Percentiles rank a stretch among this genome's conserved stretches.
phyloP scores from a whole-genome alignment of 768 basidiomycete genomes.

The Lentinula lateritia region DNA sequence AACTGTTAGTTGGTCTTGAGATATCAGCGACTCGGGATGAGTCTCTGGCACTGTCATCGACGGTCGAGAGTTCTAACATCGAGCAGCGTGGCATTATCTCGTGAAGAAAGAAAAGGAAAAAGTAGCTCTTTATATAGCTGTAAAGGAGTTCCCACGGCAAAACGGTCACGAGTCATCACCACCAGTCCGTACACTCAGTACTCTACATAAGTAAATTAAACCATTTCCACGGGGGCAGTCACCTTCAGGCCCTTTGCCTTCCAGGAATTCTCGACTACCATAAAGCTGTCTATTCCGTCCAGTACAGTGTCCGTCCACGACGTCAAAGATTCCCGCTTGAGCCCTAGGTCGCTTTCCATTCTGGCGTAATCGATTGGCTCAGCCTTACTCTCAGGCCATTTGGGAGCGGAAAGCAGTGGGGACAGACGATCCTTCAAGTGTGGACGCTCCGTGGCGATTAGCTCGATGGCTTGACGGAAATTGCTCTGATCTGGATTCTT shows the following conservation, averaged over 20 bases:
- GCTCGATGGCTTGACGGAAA: constrained; percentile 10
- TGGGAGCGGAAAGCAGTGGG: constrained; percentile 5
- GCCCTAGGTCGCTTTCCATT: constrained; percentile 4
- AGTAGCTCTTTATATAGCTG: constrained; percentile 12
- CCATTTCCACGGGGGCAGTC: constrained; percentile 5
- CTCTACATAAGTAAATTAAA: too few relatives aligned
- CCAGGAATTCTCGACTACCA: constrained; percentile 12
- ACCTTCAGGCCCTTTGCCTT: constrained; percentile 12
- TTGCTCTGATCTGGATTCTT: constrained; percentile 1
- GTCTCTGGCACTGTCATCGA: constrained; percentile 65
- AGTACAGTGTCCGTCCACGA: constrained; percentile 14
- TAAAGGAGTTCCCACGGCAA: constrained; percentile 37
- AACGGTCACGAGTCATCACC: background rate
- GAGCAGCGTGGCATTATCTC: constrained; percentile 63
- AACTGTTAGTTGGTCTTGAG: constrained; percentile 48
- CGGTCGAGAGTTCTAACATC: constrained; percentile 43
- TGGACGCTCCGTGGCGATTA: constrained; percentile 10
- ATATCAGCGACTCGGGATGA: constrained; percentile 44
- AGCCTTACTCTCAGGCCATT: background rate
- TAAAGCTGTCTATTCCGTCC: constrained; percentile 11
- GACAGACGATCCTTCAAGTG: constrained; percentile 10
- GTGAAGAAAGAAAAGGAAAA: constrained; percentile 22
- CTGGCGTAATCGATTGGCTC: background rate
- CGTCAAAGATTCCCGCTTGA: constrained; percentile 2
- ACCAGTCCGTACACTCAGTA: too few relatives aligned